Percentiles rank a stretch among this genome's conserved stretches.
These are phyloP conservation scores for Sphaerobolus stellatus DNA, from an alignment of 1,284 basidiomycete genomes.

Conservation along the genomic window DNA sequence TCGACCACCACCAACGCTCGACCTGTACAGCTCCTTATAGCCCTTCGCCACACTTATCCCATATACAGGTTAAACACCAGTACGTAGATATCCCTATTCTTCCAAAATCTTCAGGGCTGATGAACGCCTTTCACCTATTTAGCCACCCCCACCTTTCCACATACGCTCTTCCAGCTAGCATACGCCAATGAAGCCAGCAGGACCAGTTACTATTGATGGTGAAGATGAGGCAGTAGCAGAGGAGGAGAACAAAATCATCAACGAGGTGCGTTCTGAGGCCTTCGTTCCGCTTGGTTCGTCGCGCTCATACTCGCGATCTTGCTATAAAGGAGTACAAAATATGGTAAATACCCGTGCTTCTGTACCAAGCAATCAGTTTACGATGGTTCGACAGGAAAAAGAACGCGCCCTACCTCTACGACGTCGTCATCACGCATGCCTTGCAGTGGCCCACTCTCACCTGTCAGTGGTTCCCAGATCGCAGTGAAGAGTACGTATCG, in stretches of 20 bases:
- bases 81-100: too few species aligned
- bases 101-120: too few species aligned
- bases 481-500: conserved; percentile 75
- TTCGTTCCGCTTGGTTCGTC: conserved; percentile 10
- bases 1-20: too few species aligned
- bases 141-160: too few species aligned
- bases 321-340: conserved; percentile 73
- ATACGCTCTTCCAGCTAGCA: too few species aligned
- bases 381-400: conserved; percentile 74
- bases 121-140: too few species aligned
- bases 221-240: conserved; percentile 81
- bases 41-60: too few species aligned
- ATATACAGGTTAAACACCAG: too few species aligned
- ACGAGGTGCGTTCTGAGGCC: conserved; percentile 63
- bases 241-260: conserved; percentile 89
- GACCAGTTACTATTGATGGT: conserved; percentile 52
- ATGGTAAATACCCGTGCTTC: conserved; percentile 46
- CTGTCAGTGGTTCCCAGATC: conserved; percentile 99
- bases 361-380: neutral
- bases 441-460: conserved; percentile 98
- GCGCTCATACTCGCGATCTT: conserved; percentile 14
- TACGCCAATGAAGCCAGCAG: conserved; percentile 59
- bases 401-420: conserved; percentile 96
- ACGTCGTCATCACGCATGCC: conserved; percentile 96
- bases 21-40: too few species aligned